These are phyloP conservation scores for Debaryomyces castellii DNA, from an alignment of 805 yeast species.

Conservation along the genomic window DNA sequence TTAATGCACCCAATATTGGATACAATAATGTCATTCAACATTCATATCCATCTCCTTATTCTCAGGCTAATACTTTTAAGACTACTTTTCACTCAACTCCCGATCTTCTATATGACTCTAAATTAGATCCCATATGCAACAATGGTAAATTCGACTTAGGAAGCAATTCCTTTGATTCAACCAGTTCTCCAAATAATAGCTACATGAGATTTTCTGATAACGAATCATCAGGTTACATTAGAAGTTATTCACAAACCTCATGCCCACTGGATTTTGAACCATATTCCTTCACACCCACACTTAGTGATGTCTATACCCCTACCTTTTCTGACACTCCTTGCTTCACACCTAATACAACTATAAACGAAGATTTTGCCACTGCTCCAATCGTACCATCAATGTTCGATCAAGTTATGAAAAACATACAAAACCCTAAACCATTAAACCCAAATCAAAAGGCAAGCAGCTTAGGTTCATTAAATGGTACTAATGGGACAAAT, in stretches of 20 bases:
- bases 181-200: background rate
- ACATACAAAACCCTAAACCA: background rate
- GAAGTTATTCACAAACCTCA: background rate
- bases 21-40: background rate
- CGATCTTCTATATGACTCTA: slow-evolving; percentile 10
- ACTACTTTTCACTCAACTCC: slow-evolving; percentile 12
- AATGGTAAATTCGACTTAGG: slow-evolving; percentile 22
- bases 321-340: slow-evolving; percentile 16
- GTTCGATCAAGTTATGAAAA: background rate
- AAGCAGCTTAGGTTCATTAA: slow-evolving; percentile 15
- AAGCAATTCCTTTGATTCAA: slow-evolving; percentile 24
- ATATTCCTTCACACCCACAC: slow-evolving; percentile 16
- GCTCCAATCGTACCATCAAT: background rate
- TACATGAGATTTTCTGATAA: background rate
- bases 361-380: slow-evolving; percentile 4
- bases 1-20: background rate
- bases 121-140: slow-evolving; percentile 21
- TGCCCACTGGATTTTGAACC: slow-evolving; percentile 3
- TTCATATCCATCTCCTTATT: slow-evolving; percentile 6
- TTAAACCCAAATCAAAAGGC: slow-evolving; percentile 9
- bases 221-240: background rate
- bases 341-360: slow-evolving; percentile 15
- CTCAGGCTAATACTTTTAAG: slow-evolving; percentile 1
- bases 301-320: slow-evolving; percentile 18
- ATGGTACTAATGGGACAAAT: slow-evolving; percentile 6